These are phyloP conservation scores for Cupressus sempervirens DNA, from an alignment of 75 land plant species.

Conservation along the genomic window DNA sequence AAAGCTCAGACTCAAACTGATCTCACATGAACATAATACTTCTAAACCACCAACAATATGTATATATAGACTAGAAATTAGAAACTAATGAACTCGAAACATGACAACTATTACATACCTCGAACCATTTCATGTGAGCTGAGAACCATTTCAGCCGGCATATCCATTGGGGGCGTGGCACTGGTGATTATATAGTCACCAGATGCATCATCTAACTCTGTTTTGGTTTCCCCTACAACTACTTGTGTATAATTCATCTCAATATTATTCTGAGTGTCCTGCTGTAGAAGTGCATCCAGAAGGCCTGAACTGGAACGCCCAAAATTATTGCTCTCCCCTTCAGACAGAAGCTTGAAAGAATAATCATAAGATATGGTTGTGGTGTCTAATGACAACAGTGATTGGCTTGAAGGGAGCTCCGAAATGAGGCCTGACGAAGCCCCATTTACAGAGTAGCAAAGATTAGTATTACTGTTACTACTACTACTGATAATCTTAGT, in stretches of 20 bases:
- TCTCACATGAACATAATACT: too few species aligned
- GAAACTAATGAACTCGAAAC: background rate
- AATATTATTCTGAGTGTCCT: background rate
- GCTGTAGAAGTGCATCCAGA: background rate
- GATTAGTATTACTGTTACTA: background rate
- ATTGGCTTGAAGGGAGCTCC: constrained; percentile 64
- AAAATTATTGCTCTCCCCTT: background rate
- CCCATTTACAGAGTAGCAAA: background rate
- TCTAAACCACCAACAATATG: too few species aligned
- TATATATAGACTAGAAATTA: too few species aligned
- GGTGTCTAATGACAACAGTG: constrained; percentile 34
- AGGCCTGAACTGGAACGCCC: background rate
- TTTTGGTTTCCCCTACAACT: background rate
- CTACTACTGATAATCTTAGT: background rate
- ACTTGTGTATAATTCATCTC: background rate
- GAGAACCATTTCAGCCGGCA: background rate
- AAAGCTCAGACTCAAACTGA: too few species aligned
- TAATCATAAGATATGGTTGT: constrained; percentile 23
- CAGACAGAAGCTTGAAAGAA: background rate
- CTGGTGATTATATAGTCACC: background rate
- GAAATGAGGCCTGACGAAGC: constrained; percentile 25
- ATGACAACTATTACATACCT: background rate
- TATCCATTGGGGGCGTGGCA: background rate
- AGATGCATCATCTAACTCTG: background rate
- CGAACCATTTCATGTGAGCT: background rate